Evolutionary conservation across 352 stramenopile genomes (phyloP), one percentile per base, ranked within the genome.

Genomic region (Bremia lactucae): DNA sequence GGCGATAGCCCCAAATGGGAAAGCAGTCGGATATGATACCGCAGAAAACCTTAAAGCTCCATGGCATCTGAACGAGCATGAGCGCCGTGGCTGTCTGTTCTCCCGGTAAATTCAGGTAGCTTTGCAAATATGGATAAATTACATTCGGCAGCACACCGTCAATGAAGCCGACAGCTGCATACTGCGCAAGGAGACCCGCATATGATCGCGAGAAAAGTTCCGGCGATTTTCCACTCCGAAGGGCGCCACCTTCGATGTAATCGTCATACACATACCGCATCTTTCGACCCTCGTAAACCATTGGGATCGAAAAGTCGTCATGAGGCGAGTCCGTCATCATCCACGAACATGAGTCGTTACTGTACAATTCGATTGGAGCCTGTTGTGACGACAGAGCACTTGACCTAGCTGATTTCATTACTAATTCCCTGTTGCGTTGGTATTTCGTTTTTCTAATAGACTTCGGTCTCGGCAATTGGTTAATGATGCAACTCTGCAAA

Each of bases 11-110:
- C n/a, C 47, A 55, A 28, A 84, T 67, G 14, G 72, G 72, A 15
- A 72, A 75, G 37, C 63, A 75, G 54, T 84, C 72, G 6, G 67
- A 73, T 7, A 84, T 1, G 22, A 84, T 68, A 20, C 67, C 67
- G 42, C 71, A 59, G 38, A 83, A 72, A 0, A 80, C 55, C 42
- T 81, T 83, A 33, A 83, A 80, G 29, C 59, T 77, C 63, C 68
- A 83, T 4, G 63, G 66, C 31, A 83, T 56, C 22, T 68, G 57
- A 10, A 83, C 61, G n/a, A 79, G 62, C 11, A 65, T 55, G 24
- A 49, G 49, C 1, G 61, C 68, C n/a, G 69, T 63, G 22, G 69
- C 65, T 3, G 65, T 71, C 22, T 66, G 55, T 7, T 62, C 62
- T 15, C 62, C 69, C 1, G 62, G 55, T 21, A 76, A 50, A 37